A percentile compares a stretch with the other conserved stretches of the same genome.
Evolutionary conservation across 345 rosid species (phyloP).

Genomic region (Erysimum cheiranthoides): DNA sequence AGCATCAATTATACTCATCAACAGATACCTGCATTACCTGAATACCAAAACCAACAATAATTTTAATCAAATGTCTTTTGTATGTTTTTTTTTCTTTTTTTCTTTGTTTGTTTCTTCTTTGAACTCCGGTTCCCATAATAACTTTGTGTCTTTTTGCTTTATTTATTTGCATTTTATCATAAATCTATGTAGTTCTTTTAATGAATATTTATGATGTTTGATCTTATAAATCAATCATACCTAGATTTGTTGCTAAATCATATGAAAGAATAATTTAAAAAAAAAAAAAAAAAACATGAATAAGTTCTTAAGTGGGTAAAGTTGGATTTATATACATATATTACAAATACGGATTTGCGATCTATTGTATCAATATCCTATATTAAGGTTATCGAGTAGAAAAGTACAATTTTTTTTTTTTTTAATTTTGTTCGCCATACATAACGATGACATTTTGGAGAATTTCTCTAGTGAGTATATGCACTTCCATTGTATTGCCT

Average conservation of each 20-base stretch:
- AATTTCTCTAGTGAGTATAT: conserved; percentile 77
- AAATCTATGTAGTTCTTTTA: neutral
- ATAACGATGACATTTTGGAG: conserved; percentile 85
- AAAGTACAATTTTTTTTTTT: too few species aligned
- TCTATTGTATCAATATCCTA: too few species aligned
- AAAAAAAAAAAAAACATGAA: too few species aligned
- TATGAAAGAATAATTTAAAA: too few species aligned
- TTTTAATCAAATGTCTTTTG: neutral
- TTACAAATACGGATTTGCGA: too few species aligned
- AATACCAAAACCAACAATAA: neutral
- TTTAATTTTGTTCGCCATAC: too few species aligned
- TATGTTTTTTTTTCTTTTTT: too few species aligned
- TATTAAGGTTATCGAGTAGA: too few species aligned
- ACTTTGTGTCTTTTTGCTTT: neutral
- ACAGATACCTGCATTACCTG: neutral
- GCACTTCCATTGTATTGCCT: conserved; percentile 82
- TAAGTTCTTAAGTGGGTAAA: neutral
- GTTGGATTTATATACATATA: too few species aligned
- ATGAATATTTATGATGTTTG: neutral
- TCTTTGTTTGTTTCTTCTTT: too few species aligned
- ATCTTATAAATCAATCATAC: neutral
- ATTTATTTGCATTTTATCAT: neutral
- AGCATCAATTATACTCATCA: neutral
- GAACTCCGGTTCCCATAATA: neutral
- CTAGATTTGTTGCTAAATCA: neutral